Evolutionary conservation across 2,329 filamentous ascomycete genomes (phyloP).

Genomic region (Lasiodiplodia sp.): DNA sequence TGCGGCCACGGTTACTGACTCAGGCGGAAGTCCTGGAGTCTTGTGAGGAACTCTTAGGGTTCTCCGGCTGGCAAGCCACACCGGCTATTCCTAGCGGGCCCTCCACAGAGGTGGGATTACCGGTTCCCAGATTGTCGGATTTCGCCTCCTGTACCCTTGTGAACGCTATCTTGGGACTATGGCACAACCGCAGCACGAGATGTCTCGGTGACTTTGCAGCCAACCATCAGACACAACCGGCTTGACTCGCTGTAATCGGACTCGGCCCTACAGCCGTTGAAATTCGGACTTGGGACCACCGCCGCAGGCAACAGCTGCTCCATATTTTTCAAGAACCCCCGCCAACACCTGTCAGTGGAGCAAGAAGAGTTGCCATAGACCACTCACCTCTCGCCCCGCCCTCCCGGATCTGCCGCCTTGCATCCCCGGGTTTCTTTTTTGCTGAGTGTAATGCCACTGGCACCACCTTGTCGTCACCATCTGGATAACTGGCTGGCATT

Average conservation of each 20-base stretch:
- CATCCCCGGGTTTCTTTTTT: conserved; percentile 1
- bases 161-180: conserved; percentile 1
- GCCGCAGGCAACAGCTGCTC: conserved; percentile 17
- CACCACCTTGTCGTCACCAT: neutral
- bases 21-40: conserved; percentile 1
- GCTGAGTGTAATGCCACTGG: neutral
- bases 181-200: conserved; percentile 7
- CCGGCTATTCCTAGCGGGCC: neutral
- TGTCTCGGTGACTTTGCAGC: conserved; percentile 10
- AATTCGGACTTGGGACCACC: neutral
- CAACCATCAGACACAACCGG: neutral
- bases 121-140: conserved; percentile 11
- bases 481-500: neutral
- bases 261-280: neutral
- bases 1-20: conserved; percentile 15
- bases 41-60: conserved; percentile 2
- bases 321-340: neutral
- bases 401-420: conserved; percentile 6
- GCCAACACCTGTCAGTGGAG: conserved; percentile 6
- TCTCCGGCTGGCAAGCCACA: conserved; percentile 3
- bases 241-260: neutral
- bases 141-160: conserved; percentile 9
- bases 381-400: neutral
- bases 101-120: conserved; percentile 7
- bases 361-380: neutral